Base-by-base conservation (phyloP, 2,329 filamentous ascomycete genomes). In the Ophiostoma ulmi region DNA sequence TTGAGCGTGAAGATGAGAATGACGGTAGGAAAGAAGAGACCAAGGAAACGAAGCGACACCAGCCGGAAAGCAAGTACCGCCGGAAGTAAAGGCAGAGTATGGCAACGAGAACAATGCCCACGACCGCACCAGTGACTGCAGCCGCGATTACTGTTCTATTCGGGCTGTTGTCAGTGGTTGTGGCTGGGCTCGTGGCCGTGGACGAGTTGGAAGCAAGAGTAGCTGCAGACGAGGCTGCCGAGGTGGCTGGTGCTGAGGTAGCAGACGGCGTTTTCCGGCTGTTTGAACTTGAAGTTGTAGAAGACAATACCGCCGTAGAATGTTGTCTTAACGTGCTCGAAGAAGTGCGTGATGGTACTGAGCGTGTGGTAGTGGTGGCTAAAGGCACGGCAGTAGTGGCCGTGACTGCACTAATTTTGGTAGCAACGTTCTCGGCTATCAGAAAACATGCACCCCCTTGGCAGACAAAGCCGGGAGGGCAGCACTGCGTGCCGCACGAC, bases 401-500 rank as follows among this genome's bases (percentile, higher is more conserved):
- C 44, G 44, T 48, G 17, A 13, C 5, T 11, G n/a, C 48, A 55
- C 48, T 55, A 26, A 26, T n/a, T n/a, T 7, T 48, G 52, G n/a
- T 17, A 11, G 4, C 22, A 3, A 58, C 5, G 7, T 14, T 26
- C 10, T 31, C 22, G 26, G 52, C 52, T 6, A 11, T 31, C 58
- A 63, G 10, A 63, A 17, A 58, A n/a, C n/a, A 58, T 11, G 22
- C 22, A 26, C 10, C 22, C n/a, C 4, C n/a, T 11, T 26, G 10
- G 63, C 63, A 65, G 10, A 5, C 7, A 20, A 22, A 65, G 63
- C 75, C 75, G 11, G 74, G 73, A 1, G 75, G 75, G 52, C 75
- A 76, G 66, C 75, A 76, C 31, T 6, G 17, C 8, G 11, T 26
- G 11, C 70, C 71, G 69, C 75, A 76, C 1, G 55, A 52, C 2